These are phyloP conservation scores for Hygrocybe coccinea DNA, from an alignment of 768 basidiomycete genomes.

Conservation along the genomic window DNA sequence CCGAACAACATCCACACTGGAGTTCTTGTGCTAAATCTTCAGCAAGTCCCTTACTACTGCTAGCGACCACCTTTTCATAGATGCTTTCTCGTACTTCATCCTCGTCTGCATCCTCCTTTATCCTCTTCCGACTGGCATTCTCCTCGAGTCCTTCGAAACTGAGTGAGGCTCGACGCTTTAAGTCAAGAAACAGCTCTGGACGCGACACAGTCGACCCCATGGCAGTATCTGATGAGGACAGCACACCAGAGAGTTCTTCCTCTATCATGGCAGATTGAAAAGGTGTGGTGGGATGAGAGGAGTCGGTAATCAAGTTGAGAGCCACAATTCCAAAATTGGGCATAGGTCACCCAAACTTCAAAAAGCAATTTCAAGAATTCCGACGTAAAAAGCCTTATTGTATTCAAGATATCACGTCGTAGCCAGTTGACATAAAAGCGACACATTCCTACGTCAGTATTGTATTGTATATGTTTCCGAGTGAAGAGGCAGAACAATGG, in stretches of 20 bases:
- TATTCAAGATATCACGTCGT: no score
- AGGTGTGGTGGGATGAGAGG: not conserved
- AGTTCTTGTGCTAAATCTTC: conserved; percentile 69
- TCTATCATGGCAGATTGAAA: conserved; percentile 11
- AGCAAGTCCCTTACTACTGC: conserved; percentile 35
- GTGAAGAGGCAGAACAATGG: no score
- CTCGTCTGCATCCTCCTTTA: conserved; percentile 41
- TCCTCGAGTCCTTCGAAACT: conserved; percentile 49
- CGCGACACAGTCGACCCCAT: conserved; percentile 13
- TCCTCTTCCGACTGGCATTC: conserved; percentile 53
- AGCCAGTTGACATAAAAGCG: no score
- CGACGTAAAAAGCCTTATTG: no score
- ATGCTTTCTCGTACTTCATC: not conserved
- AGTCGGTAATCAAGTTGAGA: not conserved
- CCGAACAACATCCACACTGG: conserved; percentile 82
- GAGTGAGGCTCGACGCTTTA: conserved; percentile 61
- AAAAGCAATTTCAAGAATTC: no score
- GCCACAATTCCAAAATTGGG: not conserved
- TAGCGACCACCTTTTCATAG: not conserved
- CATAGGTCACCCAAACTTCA: no score
- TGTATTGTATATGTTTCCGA: no score
- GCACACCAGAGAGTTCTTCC: conserved; percentile 5
- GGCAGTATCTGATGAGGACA: conserved; percentile 2
- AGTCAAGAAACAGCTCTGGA: conserved; percentile 13
- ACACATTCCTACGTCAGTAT: not conserved